phyloP scores from a whole-genome alignment of 345 rosid species.

The Pelargonium nanum region DNA sequence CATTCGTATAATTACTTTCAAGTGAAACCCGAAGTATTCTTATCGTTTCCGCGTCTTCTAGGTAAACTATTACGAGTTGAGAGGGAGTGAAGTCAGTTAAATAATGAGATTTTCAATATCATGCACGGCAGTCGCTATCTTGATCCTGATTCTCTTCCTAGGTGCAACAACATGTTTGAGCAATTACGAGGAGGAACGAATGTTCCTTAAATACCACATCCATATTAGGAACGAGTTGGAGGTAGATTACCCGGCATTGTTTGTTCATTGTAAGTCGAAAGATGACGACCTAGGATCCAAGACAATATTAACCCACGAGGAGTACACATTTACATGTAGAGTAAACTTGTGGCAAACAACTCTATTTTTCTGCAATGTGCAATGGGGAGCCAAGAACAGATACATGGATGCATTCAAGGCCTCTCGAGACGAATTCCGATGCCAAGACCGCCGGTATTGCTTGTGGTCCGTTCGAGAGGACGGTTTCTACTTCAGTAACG shows the following conservation, averaged over 20 bases:
- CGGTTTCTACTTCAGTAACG: conserved; percentile 7
- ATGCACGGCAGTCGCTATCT: too few species aligned
- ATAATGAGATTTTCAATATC: too few species aligned
- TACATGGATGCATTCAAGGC: not conserved
- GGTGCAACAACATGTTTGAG: too few species aligned
- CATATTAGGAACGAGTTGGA: not conserved
- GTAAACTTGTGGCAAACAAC: conserved; percentile 1
- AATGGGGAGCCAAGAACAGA: not conserved
- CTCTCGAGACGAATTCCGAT: conserved; percentile 1
- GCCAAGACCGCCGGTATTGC: conserved; percentile 4
- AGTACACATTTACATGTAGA: not conserved
- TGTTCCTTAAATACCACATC: conserved; percentile 1
- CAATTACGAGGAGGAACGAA: too few species aligned
- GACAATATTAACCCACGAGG: not conserved
- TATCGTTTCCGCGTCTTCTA: too few species aligned
- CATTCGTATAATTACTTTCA: too few species aligned
- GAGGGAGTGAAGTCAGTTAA: too few species aligned
- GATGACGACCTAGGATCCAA: not conserved
- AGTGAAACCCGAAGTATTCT: too few species aligned
- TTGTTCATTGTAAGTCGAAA: not conserved
- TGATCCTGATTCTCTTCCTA: too few species aligned
- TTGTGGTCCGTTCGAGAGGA: not conserved
- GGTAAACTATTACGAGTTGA: too few species aligned
- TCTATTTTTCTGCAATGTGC: not conserved
- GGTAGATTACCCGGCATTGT: not conserved